A percentile compares a stretch with the other conserved stretches of the same genome.
Conservation (phyloP, 129 eudicot species). For the Lactuca sativa region DNA sequence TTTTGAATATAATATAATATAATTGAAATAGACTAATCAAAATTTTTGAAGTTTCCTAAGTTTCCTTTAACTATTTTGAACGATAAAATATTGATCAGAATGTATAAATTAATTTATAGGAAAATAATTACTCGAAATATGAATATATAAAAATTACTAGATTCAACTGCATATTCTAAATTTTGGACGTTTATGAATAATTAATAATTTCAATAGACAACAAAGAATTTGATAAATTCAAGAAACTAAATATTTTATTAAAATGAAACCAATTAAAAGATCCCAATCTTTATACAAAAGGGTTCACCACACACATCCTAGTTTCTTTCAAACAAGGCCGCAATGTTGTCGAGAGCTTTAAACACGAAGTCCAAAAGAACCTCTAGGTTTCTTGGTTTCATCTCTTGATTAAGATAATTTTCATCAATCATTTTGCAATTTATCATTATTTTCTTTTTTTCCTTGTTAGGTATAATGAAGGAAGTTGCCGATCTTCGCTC, state of each 20-base stretch:
- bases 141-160: background rate
- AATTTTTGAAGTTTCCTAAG: no score
- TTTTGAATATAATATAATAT: no score
- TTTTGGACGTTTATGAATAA: slow-evolving; percentile 19
- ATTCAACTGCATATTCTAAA: slow-evolving; percentile 31
- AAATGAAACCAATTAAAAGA: slow-evolving; percentile 25
- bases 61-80: no score
- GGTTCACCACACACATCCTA: slow-evolving; percentile 15
- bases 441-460: background rate
- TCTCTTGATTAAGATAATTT: background rate
- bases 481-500: slow-evolving; percentile 39
- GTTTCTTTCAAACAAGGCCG: slow-evolving; percentile 31
- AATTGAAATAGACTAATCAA: no score
- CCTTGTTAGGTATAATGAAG: slow-evolving; percentile 32
- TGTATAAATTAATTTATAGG: no score
- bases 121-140: background rate
- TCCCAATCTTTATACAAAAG: slow-evolving; percentile 18
- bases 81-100: no score
- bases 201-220: slow-evolving; percentile 8
- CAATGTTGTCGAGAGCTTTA: slow-evolving; percentile 36
- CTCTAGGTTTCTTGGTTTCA: slow-evolving; percentile 25
- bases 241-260: slow-evolving; percentile 12
- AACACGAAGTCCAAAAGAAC: slow-evolving; percentile 33
- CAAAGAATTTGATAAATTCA: slow-evolving; percentile 19
- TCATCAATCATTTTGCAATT: slow-evolving; percentile 16